A percentile compares a stretch with the other conserved stretches of the same genome.
These are phyloP conservation scores for Leccinum pachyderme DNA, from an alignment of 1,284 basidiomycete genomes.

Conservation along the genomic window DNA sequence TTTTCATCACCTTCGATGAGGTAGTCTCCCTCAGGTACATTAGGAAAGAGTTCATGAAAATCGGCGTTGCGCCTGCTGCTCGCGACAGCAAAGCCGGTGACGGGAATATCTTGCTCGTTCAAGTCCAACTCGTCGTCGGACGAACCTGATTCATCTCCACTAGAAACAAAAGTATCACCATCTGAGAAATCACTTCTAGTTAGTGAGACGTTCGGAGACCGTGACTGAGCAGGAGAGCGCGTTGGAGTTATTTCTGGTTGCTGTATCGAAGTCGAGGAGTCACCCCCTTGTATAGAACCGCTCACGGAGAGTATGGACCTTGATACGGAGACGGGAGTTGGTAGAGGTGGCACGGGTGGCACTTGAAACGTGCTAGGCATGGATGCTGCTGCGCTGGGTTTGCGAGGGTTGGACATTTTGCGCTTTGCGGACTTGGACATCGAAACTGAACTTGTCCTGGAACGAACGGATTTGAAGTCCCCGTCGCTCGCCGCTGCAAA, in stretches of 20 bases:
- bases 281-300: constrained; percentile 10
- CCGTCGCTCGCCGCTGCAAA: constrained; percentile 34
- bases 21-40: constrained; percentile 93
- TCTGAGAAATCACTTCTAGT: constrained; percentile 30
- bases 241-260: constrained; percentile 1
- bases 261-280: background rate
- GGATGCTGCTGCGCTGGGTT: constrained; percentile 57
- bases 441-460: constrained; percentile 34
- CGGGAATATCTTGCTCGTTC: constrained; percentile 72
- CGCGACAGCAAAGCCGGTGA: constrained; percentile 95
- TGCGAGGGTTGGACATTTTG: constrained; percentile 44
- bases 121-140: constrained; percentile 47
- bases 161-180: constrained; percentile 26
- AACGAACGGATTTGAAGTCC: constrained; percentile 41
- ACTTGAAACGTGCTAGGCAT: constrained; percentile 54
- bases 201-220: constrained; percentile 21
- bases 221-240: constrained; percentile 10
- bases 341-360: constrained; percentile 15
- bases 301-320: constrained; percentile 19
- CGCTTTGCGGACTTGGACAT: constrained; percentile 38
- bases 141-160: constrained; percentile 36
- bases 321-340: constrained; percentile 12
- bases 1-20: constrained; percentile 84
- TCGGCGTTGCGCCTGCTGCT: constrained; percentile 94
- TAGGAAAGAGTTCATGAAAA: constrained; percentile 91